Conservation (phyloP, 352 stramenopile species). For the Pythium phragmiticola region DNA sequence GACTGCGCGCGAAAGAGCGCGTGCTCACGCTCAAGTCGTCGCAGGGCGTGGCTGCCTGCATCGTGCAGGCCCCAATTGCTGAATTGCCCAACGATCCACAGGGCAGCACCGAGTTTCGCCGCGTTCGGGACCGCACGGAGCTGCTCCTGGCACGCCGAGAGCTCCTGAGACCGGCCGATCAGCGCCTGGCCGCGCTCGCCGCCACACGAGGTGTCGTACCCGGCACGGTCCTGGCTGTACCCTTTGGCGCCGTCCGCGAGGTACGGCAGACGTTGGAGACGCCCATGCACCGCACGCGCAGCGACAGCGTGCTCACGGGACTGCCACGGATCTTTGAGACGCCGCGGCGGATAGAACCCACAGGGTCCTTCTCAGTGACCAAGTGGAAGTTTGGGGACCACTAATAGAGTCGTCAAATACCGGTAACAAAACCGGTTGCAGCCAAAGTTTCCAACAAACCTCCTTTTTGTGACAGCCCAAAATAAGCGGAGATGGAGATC, state of each 20-base stretch:
- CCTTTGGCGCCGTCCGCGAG: slow-evolving; percentile 29
- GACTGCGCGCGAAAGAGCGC: slow-evolving; percentile 57
- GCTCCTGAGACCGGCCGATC: slow-evolving; percentile 50
- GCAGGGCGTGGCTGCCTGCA: slow-evolving; percentile 48
- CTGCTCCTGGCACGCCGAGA: slow-evolving; percentile 46
- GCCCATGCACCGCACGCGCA: slow-evolving; percentile 23
- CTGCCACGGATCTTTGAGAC: slow-evolving; percentile 28
- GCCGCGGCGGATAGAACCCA: slow-evolving; percentile 28
- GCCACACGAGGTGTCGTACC: slow-evolving; percentile 18
- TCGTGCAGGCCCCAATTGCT: slow-evolving; percentile 37
- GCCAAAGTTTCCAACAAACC: background rate
- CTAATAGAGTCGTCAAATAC: slow-evolving; percentile 7
- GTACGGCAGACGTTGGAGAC: slow-evolving; percentile 13
- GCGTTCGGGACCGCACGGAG: slow-evolving; percentile 49
- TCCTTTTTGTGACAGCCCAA: slow-evolving; percentile 8
- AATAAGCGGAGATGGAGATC: slow-evolving; percentile 8
- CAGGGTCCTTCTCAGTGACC: slow-evolving; percentile 29
- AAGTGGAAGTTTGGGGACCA: slow-evolving; percentile 33
- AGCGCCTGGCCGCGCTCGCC: slow-evolving; percentile 26
- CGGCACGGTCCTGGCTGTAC: slow-evolving; percentile 21
- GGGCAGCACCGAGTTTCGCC: slow-evolving; percentile 43
- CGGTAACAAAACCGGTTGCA: background rate
- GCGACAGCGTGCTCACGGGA: slow-evolving; percentile 21
- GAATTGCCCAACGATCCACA: slow-evolving; percentile 35
- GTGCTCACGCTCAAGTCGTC: slow-evolving; percentile 64